Evolutionary conservation across 2,329 filamentous ascomycete genomes (phyloP), one percentile per base, ranked within the genome.

Genomic region (Ophiostoma triangulosporum): DNA sequence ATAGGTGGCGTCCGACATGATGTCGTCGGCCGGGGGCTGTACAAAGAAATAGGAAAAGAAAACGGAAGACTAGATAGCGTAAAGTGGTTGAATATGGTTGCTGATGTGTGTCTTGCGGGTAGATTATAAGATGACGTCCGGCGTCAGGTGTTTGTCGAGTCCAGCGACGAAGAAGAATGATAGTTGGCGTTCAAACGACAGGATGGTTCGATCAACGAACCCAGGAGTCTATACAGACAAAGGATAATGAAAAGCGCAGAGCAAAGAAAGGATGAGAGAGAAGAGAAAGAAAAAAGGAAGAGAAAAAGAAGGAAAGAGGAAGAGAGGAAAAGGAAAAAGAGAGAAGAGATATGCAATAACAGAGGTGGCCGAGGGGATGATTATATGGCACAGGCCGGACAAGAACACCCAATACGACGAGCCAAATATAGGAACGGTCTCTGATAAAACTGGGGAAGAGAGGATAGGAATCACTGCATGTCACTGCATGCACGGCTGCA

Each of bases 201-300:
- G 68, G 66, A 69, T 63, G 66, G 69, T 62, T 70, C 69, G 70
- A 60, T 71, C 70, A 68, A 72, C 70, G 69, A 72, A 69, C 66
- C 64, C 9, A 46, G 48, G 46, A n/a, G 15, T 52, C 48, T 48
- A 62, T 61, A 58, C 61, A 60, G 63, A 62, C 62, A 64, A 54
- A 51, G 65, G 60, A 64, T 50, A 58, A 60, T 58, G 64, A 63
- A 52, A 58, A 56, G 48, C 51, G 43, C 31, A 52, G 33, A 20
- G 36, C 22, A 35, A 50, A 20, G 49, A 50, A 50, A 7, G 32
- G 51, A 46, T 24, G 24, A 51, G 22, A 32, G 59, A 57, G 61
- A 59, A 57, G 50, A 57, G 64, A 64, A 62, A 67, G 64, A 63
- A 62, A 58, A 51, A 38, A 40, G 31, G 14, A 36, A 29, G 52